Percentiles rank a stretch among this genome's conserved stretches.
phyloP scores from a whole-genome alignment of 2,329 filamentous ascomycete species.

The Aspergillus flavus region DNA sequence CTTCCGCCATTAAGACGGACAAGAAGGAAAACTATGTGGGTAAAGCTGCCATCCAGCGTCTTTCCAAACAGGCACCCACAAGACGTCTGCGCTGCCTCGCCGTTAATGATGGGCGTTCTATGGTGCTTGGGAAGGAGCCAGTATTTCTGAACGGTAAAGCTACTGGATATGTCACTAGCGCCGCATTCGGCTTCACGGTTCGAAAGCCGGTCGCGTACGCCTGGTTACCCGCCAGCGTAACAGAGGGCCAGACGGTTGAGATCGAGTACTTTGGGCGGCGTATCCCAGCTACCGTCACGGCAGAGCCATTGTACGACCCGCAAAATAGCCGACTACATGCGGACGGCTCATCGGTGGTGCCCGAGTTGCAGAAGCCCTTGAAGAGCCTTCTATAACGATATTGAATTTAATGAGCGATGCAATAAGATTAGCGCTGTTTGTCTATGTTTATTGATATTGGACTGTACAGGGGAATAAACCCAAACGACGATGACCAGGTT shows the following conservation, averaged over 20 bases:
- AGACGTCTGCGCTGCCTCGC: constrained; percentile 51
- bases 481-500: neutral
- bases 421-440: neutral
- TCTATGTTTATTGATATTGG: neutral
- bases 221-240: constrained; percentile 54
- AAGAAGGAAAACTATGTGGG: constrained; percentile 52
- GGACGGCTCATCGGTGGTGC: constrained; percentile 13
- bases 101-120: constrained; percentile 58
- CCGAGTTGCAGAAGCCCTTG: constrained; percentile 12
- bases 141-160: constrained; percentile 54
- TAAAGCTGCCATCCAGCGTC: constrained; percentile 50
- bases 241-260: constrained; percentile 56
- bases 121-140: constrained; percentile 65
- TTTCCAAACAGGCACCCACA: constrained; percentile 43
- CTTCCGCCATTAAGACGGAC: constrained; percentile 49
- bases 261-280: constrained; percentile 64
- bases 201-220: constrained; percentile 63
- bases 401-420: neutral
- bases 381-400: constrained; percentile 18
- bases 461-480: neutral
- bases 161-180: constrained; percentile 62
- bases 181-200: constrained; percentile 63
- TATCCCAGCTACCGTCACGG: constrained; percentile 56
- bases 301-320: constrained; percentile 54
- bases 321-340: constrained; percentile 40